Evolutionary conservation across 108 stramenopile genomes (phyloP), one percentile per base, ranked within the genome.

Genomic region (Pinguiococcus pyrenoidosus): DNA sequence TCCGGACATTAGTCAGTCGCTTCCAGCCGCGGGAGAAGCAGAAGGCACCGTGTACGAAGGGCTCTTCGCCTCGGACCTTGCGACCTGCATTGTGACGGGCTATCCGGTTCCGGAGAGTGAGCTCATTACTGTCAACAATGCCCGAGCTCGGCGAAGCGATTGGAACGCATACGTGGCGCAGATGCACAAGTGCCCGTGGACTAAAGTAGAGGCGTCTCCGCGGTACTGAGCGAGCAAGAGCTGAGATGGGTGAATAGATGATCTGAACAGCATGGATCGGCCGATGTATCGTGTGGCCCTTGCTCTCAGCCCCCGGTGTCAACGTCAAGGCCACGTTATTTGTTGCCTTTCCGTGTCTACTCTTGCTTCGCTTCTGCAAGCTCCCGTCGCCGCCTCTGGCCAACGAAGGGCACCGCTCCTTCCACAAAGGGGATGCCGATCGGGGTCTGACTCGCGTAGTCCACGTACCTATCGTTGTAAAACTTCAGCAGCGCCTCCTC

Each of bases 341-440:
- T n/a, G n/a, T n/a, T n/a, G n/a, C n/a, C n/a, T n/a, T n/a, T n/a
- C n/a, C n/a, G n/a, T n/a, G n/a, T n/a, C n/a, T n/a, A n/a, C n/a
- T n/a, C n/a, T n/a, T n/a, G n/a, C n/a, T n/a, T n/a, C n/a, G n/a
- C n/a, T n/a, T n/a, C n/a, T n/a, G n/a, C n/a, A n/a, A n/a, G n/a
- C n/a, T n/a, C n/a, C n/a, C n/a, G n/a, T n/a, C n/a, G n/a, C n/a
- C n/a, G n/a, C n/a, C n/a, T n/a, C n/a, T n/a, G n/a, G n/a, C n/a
- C n/a, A n/a, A n/a, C n/a, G n/a, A n/a, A n/a, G n/a, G n/a, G n/a
- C n/a, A n/a, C n/a, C n/a, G n/a, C n/a, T n/a, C n/a, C n/a, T n/a
- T n/a, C n/a, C 21, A 21, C n/a, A n/a, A 89, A 87, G 16, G 93
- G 93, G 44, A 95, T 91, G 28, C 85, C 87, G 23, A 88, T 66